These are phyloP conservation scores for Aspergillus heteromorphus DNA, from an alignment of 495 filamentous ascomycete species.

Conservation along the genomic window DNA sequence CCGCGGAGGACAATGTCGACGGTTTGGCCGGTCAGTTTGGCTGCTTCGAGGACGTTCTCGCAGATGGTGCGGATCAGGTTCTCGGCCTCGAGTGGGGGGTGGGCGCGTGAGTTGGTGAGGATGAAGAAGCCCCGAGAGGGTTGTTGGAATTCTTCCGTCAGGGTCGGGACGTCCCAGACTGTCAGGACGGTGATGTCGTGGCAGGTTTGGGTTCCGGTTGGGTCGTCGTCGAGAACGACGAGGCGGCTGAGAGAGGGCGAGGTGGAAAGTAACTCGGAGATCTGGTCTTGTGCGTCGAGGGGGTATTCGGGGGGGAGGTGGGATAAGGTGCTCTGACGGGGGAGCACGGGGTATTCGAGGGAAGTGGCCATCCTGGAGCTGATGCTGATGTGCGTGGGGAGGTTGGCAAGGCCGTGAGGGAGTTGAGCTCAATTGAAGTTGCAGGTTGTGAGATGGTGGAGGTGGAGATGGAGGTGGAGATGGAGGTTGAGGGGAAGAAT, in stretches of 20 bases:
- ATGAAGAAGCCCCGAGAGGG: conserved; percentile 47
- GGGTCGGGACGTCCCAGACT: conserved; percentile 42
- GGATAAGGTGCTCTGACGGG: conserved; percentile 26
- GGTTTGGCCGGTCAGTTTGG: conserved; percentile 25
- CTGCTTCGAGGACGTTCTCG: conserved; percentile 38
- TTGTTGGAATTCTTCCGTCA: conserved; percentile 36
- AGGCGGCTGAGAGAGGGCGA: conserved; percentile 33
- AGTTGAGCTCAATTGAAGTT: background rate
- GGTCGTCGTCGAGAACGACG: conserved; percentile 51
- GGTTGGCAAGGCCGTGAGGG: background rate
- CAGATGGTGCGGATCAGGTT: conserved; percentile 42
- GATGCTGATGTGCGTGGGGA: background rate
- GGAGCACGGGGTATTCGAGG: conserved; percentile 23
- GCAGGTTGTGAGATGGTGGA: too few species aligned
- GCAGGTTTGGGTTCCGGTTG: conserved; percentile 54
- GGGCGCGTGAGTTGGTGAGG: conserved; percentile 51
- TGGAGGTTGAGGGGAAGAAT: background rate
- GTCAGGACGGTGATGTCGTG: conserved; percentile 52
- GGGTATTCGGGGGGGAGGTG: conserved; percentile 29
- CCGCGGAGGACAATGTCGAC: conserved; percentile 49
- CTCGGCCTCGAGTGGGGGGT: conserved; percentile 38
- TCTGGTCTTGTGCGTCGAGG: conserved; percentile 30
- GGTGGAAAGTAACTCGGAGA: conserved; percentile 28
- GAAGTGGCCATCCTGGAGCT: conserved; percentile 17
- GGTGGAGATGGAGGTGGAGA: background rate